Evolutionary conservation across 139 green algal species (phyloP).

Genomic region (Volvox africanus): DNA sequence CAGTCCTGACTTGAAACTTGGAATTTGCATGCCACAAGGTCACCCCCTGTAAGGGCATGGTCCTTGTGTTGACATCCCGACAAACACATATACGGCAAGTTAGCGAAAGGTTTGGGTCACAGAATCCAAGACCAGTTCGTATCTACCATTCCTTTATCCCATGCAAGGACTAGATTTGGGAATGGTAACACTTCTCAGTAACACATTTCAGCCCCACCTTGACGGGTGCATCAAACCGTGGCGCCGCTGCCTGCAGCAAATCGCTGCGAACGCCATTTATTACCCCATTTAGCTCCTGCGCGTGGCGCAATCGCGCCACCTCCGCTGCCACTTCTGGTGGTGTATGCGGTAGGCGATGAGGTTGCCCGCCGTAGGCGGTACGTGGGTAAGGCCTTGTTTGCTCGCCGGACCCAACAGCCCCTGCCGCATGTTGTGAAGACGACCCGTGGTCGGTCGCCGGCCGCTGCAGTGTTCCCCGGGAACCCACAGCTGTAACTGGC

Average conservation of each 20-base stretch:
- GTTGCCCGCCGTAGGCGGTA: background rate
- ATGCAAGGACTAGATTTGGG: too few species aligned
- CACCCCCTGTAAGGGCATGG: too few species aligned
- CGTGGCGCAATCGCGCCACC: constrained; percentile 30
- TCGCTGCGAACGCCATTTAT: constrained; percentile 21
- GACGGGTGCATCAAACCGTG: background rate
- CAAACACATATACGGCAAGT: too few species aligned
- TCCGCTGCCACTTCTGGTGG: constrained; percentile 40
- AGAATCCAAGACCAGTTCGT: too few species aligned
- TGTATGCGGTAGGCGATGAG: background rate
- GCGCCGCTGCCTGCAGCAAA: background rate
- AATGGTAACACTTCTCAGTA: too few species aligned
- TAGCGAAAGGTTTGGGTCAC: too few species aligned
- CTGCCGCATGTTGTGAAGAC: background rate
- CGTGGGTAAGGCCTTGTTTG: background rate
- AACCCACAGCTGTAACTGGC: background rate
- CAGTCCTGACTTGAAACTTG: too few species aligned
- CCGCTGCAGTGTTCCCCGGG: background rate
- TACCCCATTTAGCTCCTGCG: constrained; percentile 32
- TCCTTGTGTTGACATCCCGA: too few species aligned
- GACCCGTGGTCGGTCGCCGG: background rate
- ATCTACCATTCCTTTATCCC: too few species aligned
- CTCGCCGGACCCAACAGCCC: background rate
- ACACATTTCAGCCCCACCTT: background rate
- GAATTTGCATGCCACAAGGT: too few species aligned